Evolutionary conservation across 257 asterid species (phyloP), one percentile per base, ranked within the genome.

Genomic region (Oldenlandia corymbosa): DNA sequence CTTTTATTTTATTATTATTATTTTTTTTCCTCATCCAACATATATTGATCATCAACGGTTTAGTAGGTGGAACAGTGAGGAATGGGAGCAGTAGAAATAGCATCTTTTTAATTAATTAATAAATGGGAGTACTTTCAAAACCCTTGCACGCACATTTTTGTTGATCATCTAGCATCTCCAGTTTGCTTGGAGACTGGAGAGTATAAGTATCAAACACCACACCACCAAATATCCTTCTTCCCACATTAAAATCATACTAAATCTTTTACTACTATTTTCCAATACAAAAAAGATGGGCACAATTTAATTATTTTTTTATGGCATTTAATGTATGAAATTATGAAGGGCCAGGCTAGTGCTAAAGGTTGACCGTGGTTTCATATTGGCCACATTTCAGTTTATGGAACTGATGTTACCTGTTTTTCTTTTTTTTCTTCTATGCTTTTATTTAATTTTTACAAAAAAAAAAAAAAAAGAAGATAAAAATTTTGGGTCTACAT

Each of bases 311-410:
- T 43, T 57, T 45, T 9, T 26, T 26, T 12, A 7, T 54, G 5
- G 64, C 68, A 63, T 68, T 58, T 55, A 53, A 7, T 54, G 12
- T 48, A 24, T 36, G 62, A 59, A 64, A 31, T 73, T 27, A 64
- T 49, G 69, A 62, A 58, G n/a, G n/a, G 57, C 68, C 75, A 74
- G 75, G 66, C 72, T 69, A 75, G 65, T 51, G 2, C n/a, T 14
- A 74, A 57, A 59, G 43, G 56, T 56, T 43, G 62, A 53, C 37
- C 31, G 47, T 66, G 69, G 65, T 64, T 60, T 28, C 13, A 51
- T 60, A 37, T 58, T 69, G 72, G 59, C 74, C 74, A 62, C 74
- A 69, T 42, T 54, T 55, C 60, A 5, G 28, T 11, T 34, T 55
- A 34, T 34, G 58, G 58, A 27, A 34, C 37, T 34, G 27, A 8